Conservation (phyloP, 2,329 filamentous ascomycete species). For the Aspergillus niger region DNA sequence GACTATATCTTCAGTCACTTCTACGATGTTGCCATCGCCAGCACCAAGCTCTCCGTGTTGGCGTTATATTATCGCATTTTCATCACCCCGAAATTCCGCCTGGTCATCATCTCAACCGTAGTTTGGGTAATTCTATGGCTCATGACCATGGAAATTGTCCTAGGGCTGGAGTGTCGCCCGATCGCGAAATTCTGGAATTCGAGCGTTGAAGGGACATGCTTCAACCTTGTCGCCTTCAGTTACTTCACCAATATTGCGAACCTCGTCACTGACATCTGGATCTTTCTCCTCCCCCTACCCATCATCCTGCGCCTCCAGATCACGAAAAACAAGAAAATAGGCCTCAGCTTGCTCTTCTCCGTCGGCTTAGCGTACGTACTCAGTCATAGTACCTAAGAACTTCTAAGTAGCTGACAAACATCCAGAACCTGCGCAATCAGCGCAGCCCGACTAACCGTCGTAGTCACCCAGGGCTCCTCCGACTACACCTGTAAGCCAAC, state of each 20-base stretch:
- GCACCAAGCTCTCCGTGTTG: constrained; percentile 18
- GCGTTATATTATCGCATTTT: constrained; percentile 20
- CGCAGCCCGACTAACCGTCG: constrained; percentile 9
- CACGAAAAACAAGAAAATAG: constrained; percentile 13
- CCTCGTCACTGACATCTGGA: constrained; percentile 19
- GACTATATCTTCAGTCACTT: constrained; percentile 22
- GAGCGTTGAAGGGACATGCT: constrained; percentile 6
- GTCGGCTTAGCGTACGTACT: constrained; percentile 14
- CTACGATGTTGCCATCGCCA: constrained; percentile 20
- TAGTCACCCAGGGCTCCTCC: constrained; percentile 2
- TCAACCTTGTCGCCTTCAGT: constrained; percentile 15
- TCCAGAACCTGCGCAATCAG: constrained; percentile 12
- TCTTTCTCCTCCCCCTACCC: constrained; percentile 18
- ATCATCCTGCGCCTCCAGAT: constrained; percentile 17
- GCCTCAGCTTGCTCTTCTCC: constrained; percentile 17
- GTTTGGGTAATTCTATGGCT: constrained; percentile 17
- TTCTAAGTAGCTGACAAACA: neutral
- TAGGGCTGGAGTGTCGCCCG: constrained; percentile 15
- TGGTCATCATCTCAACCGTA: constrained; percentile 13
- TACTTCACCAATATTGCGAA: constrained; percentile 23
- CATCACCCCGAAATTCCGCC: constrained; percentile 13
- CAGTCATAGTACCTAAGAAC: neutral
- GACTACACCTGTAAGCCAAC: constrained; percentile 8
- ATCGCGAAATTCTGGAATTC: constrained; percentile 16
- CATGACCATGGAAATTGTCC: constrained; percentile 15